Percentiles rank a stretch among this genome's conserved stretches.
phyloP scores from a whole-genome alignment of 2,329 filamentous ascomycete species.

The Fusarium sp. region DNA sequence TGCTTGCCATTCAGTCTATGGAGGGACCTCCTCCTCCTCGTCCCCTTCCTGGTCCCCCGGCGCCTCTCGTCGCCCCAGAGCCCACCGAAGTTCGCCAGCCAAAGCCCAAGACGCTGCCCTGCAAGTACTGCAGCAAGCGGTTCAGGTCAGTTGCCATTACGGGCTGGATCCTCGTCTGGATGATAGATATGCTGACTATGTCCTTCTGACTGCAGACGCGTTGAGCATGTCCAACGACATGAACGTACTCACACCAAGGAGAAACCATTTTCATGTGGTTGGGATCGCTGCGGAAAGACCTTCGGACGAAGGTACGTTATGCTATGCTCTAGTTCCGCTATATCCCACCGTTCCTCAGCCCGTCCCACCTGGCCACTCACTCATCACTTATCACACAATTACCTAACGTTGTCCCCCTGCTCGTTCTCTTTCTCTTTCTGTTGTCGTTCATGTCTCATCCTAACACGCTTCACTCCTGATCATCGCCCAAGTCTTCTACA shows the following conservation, averaged over 20 bases:
- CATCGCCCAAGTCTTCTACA: background rate
- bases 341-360: constrained; percentile 30
- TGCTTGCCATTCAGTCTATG: constrained; percentile 65
- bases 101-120: constrained; percentile 71
- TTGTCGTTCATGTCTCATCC: background rate
- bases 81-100: constrained; percentile 64
- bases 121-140: constrained; percentile 71
- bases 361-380: constrained; percentile 29
- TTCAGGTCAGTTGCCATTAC: constrained; percentile 62
- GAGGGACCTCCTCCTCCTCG: constrained; percentile 56
- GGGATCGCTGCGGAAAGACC: constrained; percentile 70
- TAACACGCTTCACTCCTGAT: background rate
- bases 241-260: constrained; percentile 74
- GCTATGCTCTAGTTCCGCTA: constrained; percentile 46
- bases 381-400: constrained; percentile 23
- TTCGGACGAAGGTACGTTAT: constrained; percentile 69
- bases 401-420: constrained; percentile 8
- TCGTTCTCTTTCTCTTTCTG: background rate
- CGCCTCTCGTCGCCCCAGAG: constrained; percentile 52
- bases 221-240: constrained; percentile 73
- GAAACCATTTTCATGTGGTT: constrained; percentile 70
- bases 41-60: constrained; percentile 39
- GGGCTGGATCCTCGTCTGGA: constrained; percentile 5
- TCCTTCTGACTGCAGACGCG: constrained; percentile 57
- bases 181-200: constrained; percentile 31